These are phyloP conservation scores for Lactarius psammicola DNA, from an alignment of 768 basidiomycete genomes.

Conservation along the genomic window DNA sequence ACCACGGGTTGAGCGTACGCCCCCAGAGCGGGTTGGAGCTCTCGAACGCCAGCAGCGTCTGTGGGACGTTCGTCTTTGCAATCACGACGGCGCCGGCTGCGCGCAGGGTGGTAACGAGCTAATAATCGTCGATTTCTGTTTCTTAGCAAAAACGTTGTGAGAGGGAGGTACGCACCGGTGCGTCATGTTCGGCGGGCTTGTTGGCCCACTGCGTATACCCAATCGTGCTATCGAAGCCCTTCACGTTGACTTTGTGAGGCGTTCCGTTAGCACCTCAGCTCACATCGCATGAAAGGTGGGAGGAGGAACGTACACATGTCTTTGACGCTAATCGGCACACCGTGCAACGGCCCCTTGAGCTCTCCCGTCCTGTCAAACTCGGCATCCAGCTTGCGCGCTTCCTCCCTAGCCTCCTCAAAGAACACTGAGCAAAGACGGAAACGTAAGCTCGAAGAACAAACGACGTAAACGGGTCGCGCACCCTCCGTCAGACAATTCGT, in stretches of 20 bases:
- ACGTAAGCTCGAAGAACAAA: neutral
- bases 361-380: conserved; percentile 57
- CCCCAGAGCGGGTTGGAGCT: conserved; percentile 81
- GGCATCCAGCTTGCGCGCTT: conserved; percentile 61
- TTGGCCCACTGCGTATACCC: conserved; percentile 73
- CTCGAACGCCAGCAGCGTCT: conserved; percentile 83
- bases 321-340: conserved; percentile 78
- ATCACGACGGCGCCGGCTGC: conserved; percentile 81
- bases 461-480: conserved; percentile 29
- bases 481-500: conserved; percentile 85
- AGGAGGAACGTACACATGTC: conserved; percentile 54
- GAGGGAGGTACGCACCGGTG: conserved; percentile 49
- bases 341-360: conserved; percentile 71
- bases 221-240: conserved; percentile 62
- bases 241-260: conserved; percentile 49
- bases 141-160: neutral
- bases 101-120: conserved; percentile 60
- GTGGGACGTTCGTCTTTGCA: conserved; percentile 91
- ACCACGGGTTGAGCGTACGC: conserved; percentile 67
- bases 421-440: conserved; percentile 51
- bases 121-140: neutral
- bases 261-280: neutral
- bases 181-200: conserved; percentile 57
- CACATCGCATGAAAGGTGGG: too few relatives aligned
- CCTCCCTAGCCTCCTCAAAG: conserved; percentile 60